Base-by-base conservation (phyloP, 495 filamentous ascomycete species). In the Xylaria curta region DNA sequence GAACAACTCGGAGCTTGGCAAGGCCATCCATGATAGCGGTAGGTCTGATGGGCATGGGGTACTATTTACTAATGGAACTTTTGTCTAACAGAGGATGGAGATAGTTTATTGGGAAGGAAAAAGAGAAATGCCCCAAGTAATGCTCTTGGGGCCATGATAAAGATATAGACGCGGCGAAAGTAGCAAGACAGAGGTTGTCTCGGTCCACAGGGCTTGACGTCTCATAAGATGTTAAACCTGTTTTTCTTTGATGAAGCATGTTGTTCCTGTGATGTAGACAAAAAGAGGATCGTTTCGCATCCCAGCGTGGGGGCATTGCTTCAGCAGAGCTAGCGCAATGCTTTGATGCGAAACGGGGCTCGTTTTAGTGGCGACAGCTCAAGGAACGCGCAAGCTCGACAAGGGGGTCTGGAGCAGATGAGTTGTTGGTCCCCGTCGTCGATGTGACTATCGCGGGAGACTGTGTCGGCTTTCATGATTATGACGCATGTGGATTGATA, bases 1-100 rank as follows among this genome's bases (percentile, higher is more conserved):
- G 82, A 28, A 82, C 76, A 31, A 78, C 78, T 54, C 84, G 78
- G 72, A 91, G 70, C 79, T 85, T 87, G 4, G 58, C 15, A 8
- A 61, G 58, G 31, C 58, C 19, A 1, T 61, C 58, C 58, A 61
- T 61, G 58, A 61, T 61, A 38, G 36, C 58, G 9, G 58, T 1
- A 61, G 58, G 58, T 40, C 58, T 61, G 9, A 61, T 61, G 15
- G 58, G 58, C 58, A 61, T 61, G 58, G n/a, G 33, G n/a, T 61
- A 61, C 58, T 61, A 6, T 21, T 61, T 61, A 7, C 33, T 61
- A 12, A 33, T 61, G 58, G 31, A 38, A 21, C 33, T 40, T 61
- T 36, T 9, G 31, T 38, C 33, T 61, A 10, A 12, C 2, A 17
- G 5, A 61, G n/a, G 6, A 28, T 61, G 24, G 19, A n/a, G 26